Conservation (phyloP, 495 filamentous ascomycete species). For the Penicillium simplicissimum region DNA sequence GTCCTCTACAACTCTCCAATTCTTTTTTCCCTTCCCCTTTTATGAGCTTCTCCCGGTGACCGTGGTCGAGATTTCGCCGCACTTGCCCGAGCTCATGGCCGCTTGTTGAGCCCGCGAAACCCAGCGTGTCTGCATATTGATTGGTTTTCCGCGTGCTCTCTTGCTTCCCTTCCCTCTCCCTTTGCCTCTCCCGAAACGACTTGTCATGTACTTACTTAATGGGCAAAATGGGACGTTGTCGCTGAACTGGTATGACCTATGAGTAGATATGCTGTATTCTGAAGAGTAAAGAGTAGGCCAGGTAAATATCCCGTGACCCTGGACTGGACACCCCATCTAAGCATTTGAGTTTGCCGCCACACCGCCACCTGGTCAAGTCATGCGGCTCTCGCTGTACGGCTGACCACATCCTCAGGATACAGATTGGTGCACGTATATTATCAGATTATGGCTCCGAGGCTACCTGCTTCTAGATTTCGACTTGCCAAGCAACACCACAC, state of each 20-base stretch:
- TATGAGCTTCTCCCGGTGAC: not conserved
- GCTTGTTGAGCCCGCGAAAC: not conserved
- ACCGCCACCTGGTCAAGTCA: too few relatives aligned
- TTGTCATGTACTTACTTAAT: slow-evolving; percentile 40
- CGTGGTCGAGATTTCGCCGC: not conserved
- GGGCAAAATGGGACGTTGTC: slow-evolving; percentile 37
- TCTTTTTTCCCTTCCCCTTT: slow-evolving; percentile 11
- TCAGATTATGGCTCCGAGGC: too few relatives aligned
- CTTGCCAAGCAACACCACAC: too few relatives aligned
- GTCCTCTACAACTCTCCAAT: slow-evolving; percentile 10
- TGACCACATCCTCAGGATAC: too few relatives aligned
- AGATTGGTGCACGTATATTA: too few relatives aligned
- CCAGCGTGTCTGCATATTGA: not conserved
- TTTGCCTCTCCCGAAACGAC: slow-evolving; percentile 20
- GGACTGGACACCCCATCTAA: not conserved
- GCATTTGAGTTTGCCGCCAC: too few relatives aligned
- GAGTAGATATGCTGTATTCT: not conserved
- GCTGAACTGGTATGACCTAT: slow-evolving; percentile 9
- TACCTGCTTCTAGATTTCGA: too few relatives aligned
- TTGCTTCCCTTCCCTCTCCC: not conserved
- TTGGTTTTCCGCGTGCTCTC: not conserved
- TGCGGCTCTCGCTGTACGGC: too few relatives aligned
- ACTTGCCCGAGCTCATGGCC: not conserved
- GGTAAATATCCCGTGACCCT: not conserved
- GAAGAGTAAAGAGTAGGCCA: not conserved